A percentile compares a stretch with the other conserved stretches of the same genome.
phyloP scores from a whole-genome alignment of 1,284 basidiomycete genomes.

The Pseudozyma thailandica region DNA sequence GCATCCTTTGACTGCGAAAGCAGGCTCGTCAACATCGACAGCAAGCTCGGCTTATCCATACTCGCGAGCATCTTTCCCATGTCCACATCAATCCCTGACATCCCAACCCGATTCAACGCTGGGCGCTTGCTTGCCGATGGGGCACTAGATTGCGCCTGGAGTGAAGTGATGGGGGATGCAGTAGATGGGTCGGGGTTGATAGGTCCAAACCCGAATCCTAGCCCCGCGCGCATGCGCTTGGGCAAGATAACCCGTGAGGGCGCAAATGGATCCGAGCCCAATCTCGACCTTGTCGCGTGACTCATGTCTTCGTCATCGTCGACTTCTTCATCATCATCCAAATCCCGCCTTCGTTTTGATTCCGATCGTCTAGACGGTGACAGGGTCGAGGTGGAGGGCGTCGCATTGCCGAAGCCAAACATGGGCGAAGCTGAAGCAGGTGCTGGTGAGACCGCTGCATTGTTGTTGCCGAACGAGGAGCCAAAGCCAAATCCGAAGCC shows the following conservation, averaged over 20 bases:
- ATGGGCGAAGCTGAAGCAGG: slow-evolving; percentile 18
- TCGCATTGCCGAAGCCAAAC: slow-evolving; percentile 19
- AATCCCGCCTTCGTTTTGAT: slow-evolving; percentile 45
- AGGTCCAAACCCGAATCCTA: slow-evolving; percentile 47
- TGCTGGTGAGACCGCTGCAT: slow-evolving; percentile 18
- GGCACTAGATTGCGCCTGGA: not conserved
- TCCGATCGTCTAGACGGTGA: slow-evolving; percentile 37
- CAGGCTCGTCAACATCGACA: slow-evolving; percentile 55
- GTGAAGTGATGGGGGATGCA: slow-evolving; percentile 9
- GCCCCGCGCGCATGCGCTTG: slow-evolving; percentile 51
- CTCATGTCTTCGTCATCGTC: slow-evolving; percentile 53
- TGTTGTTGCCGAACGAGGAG: slow-evolving; percentile 48
- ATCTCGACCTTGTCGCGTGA: slow-evolving; percentile 16
- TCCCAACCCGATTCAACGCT: slow-evolving; percentile 28
- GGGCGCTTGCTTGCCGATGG: slow-evolving; percentile 33
- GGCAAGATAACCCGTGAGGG: slow-evolving; percentile 31
- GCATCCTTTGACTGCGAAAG: slow-evolving; percentile 48
- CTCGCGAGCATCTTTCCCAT: slow-evolving; percentile 60
- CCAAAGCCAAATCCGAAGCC: slow-evolving; percentile 59
- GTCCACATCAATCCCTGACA: slow-evolving; percentile 51
- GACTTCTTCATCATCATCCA: slow-evolving; percentile 35
- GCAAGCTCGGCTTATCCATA: slow-evolving; percentile 60
- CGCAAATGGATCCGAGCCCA: slow-evolving; percentile 20
- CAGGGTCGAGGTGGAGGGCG: slow-evolving; percentile 8
- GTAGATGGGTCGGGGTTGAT: slow-evolving; percentile 28